These are phyloP conservation scores for Podospora sp. DNA, from an alignment of 495 filamentous ascomycete species.

Conservation along the genomic window DNA sequence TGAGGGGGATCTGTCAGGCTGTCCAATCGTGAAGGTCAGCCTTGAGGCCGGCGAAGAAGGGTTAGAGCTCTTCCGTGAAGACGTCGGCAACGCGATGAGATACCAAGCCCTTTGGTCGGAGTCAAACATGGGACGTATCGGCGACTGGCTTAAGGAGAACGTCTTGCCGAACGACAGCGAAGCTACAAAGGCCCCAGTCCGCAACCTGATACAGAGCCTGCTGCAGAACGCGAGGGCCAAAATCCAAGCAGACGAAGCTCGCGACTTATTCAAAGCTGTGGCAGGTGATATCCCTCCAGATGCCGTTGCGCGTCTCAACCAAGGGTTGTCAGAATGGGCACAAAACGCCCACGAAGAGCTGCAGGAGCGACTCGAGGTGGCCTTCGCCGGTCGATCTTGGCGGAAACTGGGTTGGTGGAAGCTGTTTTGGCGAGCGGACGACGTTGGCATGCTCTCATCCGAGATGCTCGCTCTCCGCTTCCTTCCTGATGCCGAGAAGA, in stretches of 20 bases:
- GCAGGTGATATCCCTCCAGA: slow-evolving; percentile 38
- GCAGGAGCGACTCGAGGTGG: slow-evolving; percentile 70
- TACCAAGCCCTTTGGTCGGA: slow-evolving; percentile 76
- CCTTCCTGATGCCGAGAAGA: slow-evolving; percentile 71
- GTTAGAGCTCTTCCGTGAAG: slow-evolving; percentile 65
- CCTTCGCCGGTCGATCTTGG: slow-evolving; percentile 73
- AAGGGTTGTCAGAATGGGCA: slow-evolving; percentile 69
- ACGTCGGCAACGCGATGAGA: slow-evolving; percentile 64
- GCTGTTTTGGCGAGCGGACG: slow-evolving; percentile 90
- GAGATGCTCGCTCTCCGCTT: slow-evolving; percentile 77
- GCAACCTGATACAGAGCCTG: slow-evolving; percentile 66
- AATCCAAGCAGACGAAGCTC: slow-evolving; percentile 54
- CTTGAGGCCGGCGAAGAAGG: slow-evolving; percentile 57
- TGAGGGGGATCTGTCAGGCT: slow-evolving; percentile 34
- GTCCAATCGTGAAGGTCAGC: slow-evolving; percentile 44
- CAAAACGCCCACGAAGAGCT: slow-evolving; percentile 81
- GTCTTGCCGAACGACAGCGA: slow-evolving; percentile 42
- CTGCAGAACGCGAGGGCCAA: slow-evolving; percentile 59
- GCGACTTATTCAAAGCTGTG: slow-evolving; percentile 31
- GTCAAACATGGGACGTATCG: slow-evolving; percentile 65
- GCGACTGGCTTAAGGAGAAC: slow-evolving; percentile 67
- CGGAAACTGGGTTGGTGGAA: slow-evolving; percentile 87
- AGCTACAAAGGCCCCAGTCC: slow-evolving; percentile 62
- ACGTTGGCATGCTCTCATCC: slow-evolving; percentile 77
- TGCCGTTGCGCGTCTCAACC: slow-evolving; percentile 54